Base-by-base conservation (phyloP, 2,329 filamentous ascomycete species). In the Septoria petroselini region DNA sequence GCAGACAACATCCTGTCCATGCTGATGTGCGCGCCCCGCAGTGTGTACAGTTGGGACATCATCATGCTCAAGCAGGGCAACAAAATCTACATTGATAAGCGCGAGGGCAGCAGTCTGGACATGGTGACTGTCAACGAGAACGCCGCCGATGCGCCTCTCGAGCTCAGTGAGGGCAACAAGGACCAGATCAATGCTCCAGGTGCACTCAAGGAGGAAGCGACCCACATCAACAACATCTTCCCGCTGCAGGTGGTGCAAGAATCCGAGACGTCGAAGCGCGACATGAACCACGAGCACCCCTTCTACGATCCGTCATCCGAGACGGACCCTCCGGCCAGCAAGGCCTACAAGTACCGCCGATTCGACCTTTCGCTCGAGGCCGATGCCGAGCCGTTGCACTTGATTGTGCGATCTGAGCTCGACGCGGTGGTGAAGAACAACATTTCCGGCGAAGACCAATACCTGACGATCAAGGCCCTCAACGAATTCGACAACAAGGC, bases 221-320 rank as follows among this genome's bases (percentile, higher is more conserved):
- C 93, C 44, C 94, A 96, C 77, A 98, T 98, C 81, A 98, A 98
- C 82, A 93, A 97, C 81, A 95, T 97, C 78, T 98, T 98, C 72
- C 87, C 89, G 62, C 88, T 95, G 72, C 93, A 98, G 77, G 89
- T 94, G 43, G 91, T 98, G 60, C 73, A 82, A 63, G 93, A 98
- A 77, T 86, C 79, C 61, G 82, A 89, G 58, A 79, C 76, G 56
- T 76, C 82, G 69, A 94, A 93, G 78, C 78, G 90, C 58, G 81
- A 87, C 62, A 93, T 97, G 84, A 67, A 82, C 52, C 79, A 95
- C 75, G 84, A 87, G 68, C 96, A 97, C 76, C 93, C 93, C 65
- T 98, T 98, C 82, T 96, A 98, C 80, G 95, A 95, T 73, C 77
- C 89, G 31, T 80, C 86, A 41, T 90, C 95, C 69, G 91, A 97